phyloP scores from a whole-genome alignment of 225 moss, liverwort and hornwort genomes.

The Polytrichum commune region DNA sequence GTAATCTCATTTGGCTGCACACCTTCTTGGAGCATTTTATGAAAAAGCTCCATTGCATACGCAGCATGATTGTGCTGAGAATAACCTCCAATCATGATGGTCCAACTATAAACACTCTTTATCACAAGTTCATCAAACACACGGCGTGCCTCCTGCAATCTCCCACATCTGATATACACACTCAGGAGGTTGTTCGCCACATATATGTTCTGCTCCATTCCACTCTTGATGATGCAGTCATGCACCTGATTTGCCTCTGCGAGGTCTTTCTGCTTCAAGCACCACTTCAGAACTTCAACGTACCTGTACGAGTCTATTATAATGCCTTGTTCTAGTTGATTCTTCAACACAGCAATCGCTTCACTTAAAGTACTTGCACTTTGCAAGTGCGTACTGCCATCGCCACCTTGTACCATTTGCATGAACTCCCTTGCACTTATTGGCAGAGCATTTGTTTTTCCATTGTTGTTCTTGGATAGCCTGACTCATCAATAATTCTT shows the following conservation, averaged over 20 bases:
- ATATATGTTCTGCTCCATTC: too few relatives aligned
- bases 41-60: too few relatives aligned
- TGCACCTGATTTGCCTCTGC: slow-evolving; percentile 9
- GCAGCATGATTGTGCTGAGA: too few relatives aligned
- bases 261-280: slow-evolving; percentile 16
- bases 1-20: neutral
- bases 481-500: slow-evolving; percentile 7
- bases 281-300: neutral
- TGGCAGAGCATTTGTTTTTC: slow-evolving; percentile 1
- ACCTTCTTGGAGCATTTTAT: too few relatives aligned
- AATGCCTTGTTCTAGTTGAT: slow-evolving; percentile 5
- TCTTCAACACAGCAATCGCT: slow-evolving; percentile 16
- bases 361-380: slow-evolving; percentile 9
- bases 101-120: too few relatives aligned
- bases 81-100: too few relatives aligned
- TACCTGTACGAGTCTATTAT: slow-evolving; percentile 2
- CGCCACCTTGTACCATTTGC: slow-evolving; percentile 1
- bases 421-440: slow-evolving; percentile 9
- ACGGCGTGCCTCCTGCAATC: too few relatives aligned
- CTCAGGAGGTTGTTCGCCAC: too few relatives aligned
- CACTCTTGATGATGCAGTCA: too few relatives aligned
- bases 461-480: slow-evolving; percentile 1
- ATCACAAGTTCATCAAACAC: too few relatives aligned
- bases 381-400: neutral
- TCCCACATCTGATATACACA: too few relatives aligned